Base-by-base conservation (phyloP, 306 rosid genomes). In the Comarum palustre region DNA sequence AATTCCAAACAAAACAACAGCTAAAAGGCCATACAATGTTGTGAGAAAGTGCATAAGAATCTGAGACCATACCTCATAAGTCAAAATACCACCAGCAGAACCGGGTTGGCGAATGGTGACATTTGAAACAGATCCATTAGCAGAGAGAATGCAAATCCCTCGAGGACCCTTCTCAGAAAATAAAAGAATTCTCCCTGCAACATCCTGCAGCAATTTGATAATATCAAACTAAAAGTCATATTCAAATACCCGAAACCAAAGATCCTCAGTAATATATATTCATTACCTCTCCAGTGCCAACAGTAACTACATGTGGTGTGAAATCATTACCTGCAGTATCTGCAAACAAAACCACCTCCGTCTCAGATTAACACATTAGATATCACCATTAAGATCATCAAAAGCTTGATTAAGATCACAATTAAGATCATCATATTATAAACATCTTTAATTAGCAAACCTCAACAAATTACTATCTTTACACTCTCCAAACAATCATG, bases 81-180 rank as follows among this genome's bases (percentile, higher is more conserved):
- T 88, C 81, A 88, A 77, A 25, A 84, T 79, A 59, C 93, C 92
- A 74, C 88, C 91, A 69, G 91, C 75, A 61, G 91, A 87, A 55
- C 91, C 90, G 0, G 90, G 87, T 74, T 84, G 96, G 71, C 89
- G 85, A 69, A 93, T 79, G 34, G 96, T 86, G 45, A 87, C 98
- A 68, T 86, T 86, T 12, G 98, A 90, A 74, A 93, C 86, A 71
- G 91, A 74, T 69, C 98, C 98, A 78, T 83, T 90, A 48, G 96
- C 96, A 27, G 93, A 82, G 70, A 93, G 96, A 86, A 90, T 76
- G 63, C 91, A 90, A 66, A 88, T 22, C 72, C 88, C 93, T 74
- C 96, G 78, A 36, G 84, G 85, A 71, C 90, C 86, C 84, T 86
- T 86, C 68, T 88, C 92, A 4, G 84, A 83, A 31, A 93, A 82